Percentiles rank a stretch among this genome's conserved stretches.
These are phyloP conservation scores for Alternaria sp. DNA, from an alignment of 2,329 filamentous ascomycete genomes.

Conservation along the genomic window DNA sequence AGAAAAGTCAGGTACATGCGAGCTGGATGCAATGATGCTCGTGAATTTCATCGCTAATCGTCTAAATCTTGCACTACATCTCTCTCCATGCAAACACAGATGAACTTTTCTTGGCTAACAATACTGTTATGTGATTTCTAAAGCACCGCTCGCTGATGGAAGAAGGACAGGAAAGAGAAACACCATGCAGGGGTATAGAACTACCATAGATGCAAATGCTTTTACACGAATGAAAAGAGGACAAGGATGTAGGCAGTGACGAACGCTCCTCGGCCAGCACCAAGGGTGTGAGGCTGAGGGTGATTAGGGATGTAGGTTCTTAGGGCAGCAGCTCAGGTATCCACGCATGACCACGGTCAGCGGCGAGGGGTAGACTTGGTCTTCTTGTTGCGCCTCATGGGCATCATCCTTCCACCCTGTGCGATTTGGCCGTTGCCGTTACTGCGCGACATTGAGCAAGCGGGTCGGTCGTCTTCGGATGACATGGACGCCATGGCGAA, in stretches of 20 bases:
- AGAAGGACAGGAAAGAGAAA: background rate
- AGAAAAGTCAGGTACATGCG: background rate
- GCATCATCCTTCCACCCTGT: conserved; percentile 61
- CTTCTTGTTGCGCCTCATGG: conserved; percentile 40
- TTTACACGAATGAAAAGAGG: background rate
- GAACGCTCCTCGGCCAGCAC: too few species aligned
- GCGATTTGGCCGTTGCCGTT: conserved; percentile 59
- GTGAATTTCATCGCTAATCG: background rate
- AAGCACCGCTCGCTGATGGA: too few species aligned
- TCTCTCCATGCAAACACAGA: background rate
- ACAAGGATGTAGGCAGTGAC: background rate
- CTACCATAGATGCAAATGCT: background rate
- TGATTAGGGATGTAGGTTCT: background rate
- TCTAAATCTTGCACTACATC: background rate
- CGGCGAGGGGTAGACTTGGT: conserved; percentile 22
- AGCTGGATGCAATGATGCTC: background rate
- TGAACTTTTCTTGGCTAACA: too few species aligned
- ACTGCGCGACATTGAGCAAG: conserved; percentile 87
- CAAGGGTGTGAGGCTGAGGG: background rate
- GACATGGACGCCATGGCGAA: conserved; percentile 89
- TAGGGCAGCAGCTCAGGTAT: background rate
- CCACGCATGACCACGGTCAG: background rate
- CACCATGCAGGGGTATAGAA: conserved; percentile 15
- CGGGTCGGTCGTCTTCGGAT: conserved; percentile 73
- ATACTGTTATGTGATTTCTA: too few species aligned